phyloP scores from a whole-genome alignment of 495 filamentous ascomycete species.

The Penicillium bialowiezense region DNA sequence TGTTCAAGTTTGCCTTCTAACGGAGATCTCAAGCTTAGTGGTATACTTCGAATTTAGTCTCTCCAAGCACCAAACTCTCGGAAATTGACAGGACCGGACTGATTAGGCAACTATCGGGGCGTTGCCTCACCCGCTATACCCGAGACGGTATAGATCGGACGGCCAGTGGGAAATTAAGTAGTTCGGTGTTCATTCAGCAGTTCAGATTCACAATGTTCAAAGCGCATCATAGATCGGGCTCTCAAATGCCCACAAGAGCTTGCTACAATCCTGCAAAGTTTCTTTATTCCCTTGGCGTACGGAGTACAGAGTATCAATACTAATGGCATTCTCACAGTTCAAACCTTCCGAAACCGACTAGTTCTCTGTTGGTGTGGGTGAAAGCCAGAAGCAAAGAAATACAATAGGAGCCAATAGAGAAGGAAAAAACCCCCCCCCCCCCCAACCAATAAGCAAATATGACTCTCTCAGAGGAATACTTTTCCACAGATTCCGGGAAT shows the following conservation, averaged over 20 bases:
- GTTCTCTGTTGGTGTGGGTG: background rate
- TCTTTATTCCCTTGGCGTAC: too few species aligned
- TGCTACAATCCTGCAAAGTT: too few species aligned
- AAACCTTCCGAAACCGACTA: conserved; percentile 3
- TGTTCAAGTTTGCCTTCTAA: background rate
- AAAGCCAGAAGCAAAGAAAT: background rate
- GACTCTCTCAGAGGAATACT: too few species aligned
- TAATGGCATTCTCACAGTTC: background rate
- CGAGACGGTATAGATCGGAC: conserved; percentile 19
- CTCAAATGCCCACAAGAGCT: background rate
- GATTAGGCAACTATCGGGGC: conserved; percentile 5
- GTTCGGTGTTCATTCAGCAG: conserved; percentile 7
- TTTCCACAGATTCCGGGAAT: too few species aligned
- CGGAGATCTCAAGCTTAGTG: background rate
- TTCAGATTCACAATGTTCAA: background rate
- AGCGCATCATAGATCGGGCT: conserved; percentile 17
- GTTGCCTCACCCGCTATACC: conserved; percentile 14
- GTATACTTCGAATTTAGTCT: conserved; percentile 12
- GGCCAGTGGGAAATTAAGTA: conserved; percentile 4
- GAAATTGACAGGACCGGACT: conserved; percentile 25
- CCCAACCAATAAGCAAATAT: too few species aligned
- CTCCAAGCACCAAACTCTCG: conserved; percentile 19
- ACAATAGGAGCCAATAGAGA: background rate
- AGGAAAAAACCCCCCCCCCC: background rate
- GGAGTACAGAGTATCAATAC: too few species aligned